phyloP scores from a whole-genome alignment of 345 rosid genomes.

The Schrenkiella parvula region DNA sequence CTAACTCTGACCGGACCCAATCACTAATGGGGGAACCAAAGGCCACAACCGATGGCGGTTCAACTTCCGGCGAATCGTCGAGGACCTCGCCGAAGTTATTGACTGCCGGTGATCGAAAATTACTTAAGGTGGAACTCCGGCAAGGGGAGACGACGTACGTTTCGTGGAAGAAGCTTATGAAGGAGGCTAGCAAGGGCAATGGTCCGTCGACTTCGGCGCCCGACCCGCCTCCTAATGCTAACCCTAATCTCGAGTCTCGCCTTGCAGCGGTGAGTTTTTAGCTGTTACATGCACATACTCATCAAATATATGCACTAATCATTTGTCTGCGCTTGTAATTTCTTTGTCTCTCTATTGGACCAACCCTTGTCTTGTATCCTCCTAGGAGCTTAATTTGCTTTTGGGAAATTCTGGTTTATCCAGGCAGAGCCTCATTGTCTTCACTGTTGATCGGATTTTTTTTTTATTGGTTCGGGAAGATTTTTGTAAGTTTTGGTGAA shows the following conservation, averaged over 20 bases:
- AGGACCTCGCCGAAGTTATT: conserved; percentile 45
- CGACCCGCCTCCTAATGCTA: conserved; percentile 48
- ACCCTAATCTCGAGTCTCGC: conserved; percentile 55
- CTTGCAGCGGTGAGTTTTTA: conserved; percentile 44
- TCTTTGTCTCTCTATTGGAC: background rate
- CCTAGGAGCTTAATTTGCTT: background rate
- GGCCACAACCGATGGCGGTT: conserved; percentile 19
- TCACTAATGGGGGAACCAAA: conserved; percentile 36
- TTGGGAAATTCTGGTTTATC: background rate
- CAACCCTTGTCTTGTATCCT: background rate
- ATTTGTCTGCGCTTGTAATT: background rate
- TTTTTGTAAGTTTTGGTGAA: background rate
- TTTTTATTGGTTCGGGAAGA: background rate
- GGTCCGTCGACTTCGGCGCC: conserved; percentile 33
- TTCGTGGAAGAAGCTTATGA: conserved; percentile 85
- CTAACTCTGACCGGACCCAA: conserved; percentile 13
- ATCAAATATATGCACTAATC: too few species aligned
- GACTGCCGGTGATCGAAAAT: conserved; percentile 64
- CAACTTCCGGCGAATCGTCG: conserved; percentile 41
- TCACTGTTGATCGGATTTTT: background rate
- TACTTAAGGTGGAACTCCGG: conserved; percentile 72
- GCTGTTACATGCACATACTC: background rate
- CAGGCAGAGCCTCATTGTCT: background rate
- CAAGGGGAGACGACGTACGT: conserved; percentile 76
- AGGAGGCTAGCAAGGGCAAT: conserved; percentile 52